phyloP scores from a whole-genome alignment of 306 rosid species.

The Lupinus albus region DNA sequence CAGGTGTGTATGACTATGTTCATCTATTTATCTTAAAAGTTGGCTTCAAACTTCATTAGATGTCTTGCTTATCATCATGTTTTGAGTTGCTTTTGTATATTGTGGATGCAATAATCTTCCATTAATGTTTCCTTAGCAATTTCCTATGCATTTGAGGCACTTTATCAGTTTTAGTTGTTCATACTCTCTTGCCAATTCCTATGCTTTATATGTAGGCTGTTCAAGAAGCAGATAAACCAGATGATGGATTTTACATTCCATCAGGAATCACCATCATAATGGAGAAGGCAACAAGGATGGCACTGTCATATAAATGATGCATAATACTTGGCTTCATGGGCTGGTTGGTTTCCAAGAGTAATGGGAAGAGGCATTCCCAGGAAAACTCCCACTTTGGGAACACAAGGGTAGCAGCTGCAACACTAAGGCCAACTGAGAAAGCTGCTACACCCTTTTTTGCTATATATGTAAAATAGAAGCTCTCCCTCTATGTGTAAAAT shows the following conservation, averaged over 20 bases:
- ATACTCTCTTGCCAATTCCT: conserved; percentile 24
- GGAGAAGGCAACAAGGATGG: conserved; percentile 84
- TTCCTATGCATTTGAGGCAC: no score
- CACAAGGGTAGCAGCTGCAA: conserved; percentile 23
- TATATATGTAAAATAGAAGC: conserved; percentile 40
- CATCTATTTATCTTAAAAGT: background rate
- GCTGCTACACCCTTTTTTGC: conserved; percentile 28
- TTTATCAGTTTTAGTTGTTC: background rate
- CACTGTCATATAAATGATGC: conserved; percentile 55
- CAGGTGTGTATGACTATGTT: conserved; percentile 55
- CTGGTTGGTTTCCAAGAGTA: conserved; percentile 9
- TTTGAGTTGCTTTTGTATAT: conserved; percentile 51
- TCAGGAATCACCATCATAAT: conserved; percentile 69
- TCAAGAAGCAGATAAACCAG: conserved; percentile 79
- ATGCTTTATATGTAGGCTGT: conserved; percentile 60
- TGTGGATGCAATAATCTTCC: conserved; percentile 86
- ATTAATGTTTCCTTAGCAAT: conserved; percentile 96
- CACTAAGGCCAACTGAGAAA: conserved; percentile 35
- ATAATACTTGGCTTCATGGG: conserved; percentile 2
- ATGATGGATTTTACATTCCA: conserved; percentile 80
- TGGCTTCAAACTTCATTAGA: conserved; percentile 19
- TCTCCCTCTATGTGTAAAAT: conserved; percentile 39
- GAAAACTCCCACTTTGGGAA: conserved; percentile 24
- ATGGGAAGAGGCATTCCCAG: conserved; percentile 13
- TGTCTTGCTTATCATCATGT: conserved; percentile 32